A percentile compares a stretch with the other conserved stretches of the same genome.
Evolutionary conservation across 2,329 filamentous ascomycete genomes (phyloP).

Genomic region (Nannizziopsis barbatae): DNA sequence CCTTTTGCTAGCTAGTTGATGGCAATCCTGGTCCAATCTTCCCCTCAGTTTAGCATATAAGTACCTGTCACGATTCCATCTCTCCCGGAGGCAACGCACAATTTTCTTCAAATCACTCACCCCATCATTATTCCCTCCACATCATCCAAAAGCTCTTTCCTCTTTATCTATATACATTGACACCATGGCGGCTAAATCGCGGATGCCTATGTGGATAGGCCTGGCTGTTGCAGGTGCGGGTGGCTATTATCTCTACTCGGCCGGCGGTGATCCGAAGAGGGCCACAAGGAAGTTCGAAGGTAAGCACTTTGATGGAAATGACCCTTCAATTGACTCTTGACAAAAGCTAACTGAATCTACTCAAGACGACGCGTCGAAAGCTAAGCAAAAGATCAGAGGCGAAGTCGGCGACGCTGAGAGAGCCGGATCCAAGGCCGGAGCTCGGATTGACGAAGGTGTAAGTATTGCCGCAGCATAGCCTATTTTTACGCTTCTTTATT

Average conservation of each 20-base stretch:
- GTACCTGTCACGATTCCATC: not conserved
- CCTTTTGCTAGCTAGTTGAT: not conserved
- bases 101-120: not conserved
- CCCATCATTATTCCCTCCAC: not conserved
- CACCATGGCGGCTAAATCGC: constrained; percentile 28
- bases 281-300: constrained; percentile 83
- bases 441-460: constrained; percentile 60
- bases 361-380: constrained; percentile 63
- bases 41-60: constrained; percentile 8
- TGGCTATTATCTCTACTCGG: constrained; percentile 84
- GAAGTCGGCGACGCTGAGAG: constrained; percentile 53
- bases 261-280: constrained; percentile 67
- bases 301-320: constrained; percentile 36
- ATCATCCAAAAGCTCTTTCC: not conserved
- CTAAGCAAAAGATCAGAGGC: constrained; percentile 54
- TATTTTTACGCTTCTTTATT: no score
- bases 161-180: not conserved
- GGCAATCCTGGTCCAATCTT: constrained; percentile 7
- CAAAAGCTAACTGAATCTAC: constrained; percentile 9
- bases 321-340: not conserved
- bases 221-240: constrained; percentile 54
- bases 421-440: constrained; percentile 50
- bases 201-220: constrained; percentile 34
- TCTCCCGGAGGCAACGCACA: not conserved
- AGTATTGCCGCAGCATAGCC: constrained; percentile 25